These are phyloP conservation scores for Saccharum spontaneum DNA, from an alignment of 176 grass and related monocot genomes.

Conservation along the genomic window DNA sequence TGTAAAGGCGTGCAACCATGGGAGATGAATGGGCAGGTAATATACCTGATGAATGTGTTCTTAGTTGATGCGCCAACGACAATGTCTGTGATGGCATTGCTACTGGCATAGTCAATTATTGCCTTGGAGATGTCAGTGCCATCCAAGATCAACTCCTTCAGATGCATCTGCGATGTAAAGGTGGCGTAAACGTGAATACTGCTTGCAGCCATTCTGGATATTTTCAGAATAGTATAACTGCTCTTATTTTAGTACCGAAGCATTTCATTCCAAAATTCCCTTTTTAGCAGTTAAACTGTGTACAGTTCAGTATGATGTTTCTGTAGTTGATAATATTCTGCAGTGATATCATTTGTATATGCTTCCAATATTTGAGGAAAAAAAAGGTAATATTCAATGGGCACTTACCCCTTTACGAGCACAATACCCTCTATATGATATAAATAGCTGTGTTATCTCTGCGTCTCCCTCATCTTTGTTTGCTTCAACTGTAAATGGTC, in stretches of 20 bases:
- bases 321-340: neutral
- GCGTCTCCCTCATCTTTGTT: slow-evolving; percentile 50
- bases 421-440: slow-evolving; percentile 76
- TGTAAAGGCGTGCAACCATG: slow-evolving; percentile 32
- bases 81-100: slow-evolving; percentile 53
- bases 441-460: slow-evolving; percentile 65
- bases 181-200: slow-evolving; percentile 16
- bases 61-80: slow-evolving; percentile 65
- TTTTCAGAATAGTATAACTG: slow-evolving; percentile 9
- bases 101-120: slow-evolving; percentile 60
- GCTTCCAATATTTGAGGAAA: neutral
- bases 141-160: slow-evolving; percentile 85
- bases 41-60: slow-evolving; percentile 65
- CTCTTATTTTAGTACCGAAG: neutral
- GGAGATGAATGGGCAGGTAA: slow-evolving; percentile 6
- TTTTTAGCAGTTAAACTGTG: slow-evolving; percentile 18
- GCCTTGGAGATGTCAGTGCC: slow-evolving; percentile 67
- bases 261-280: neutral
- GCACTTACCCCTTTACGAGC: slow-evolving; percentile 80
- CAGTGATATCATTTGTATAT: neutral
- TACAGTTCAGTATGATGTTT: neutral
- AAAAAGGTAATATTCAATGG: slow-evolving; percentile 10
- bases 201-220: neutral
- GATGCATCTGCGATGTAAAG: slow-evolving; percentile 60
- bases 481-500: slow-evolving; percentile 49